Percentiles rank a stretch among this genome's conserved stretches.
Conservation (phyloP, 2,329 filamentous ascomycete species). For the Peltaster fructicola region DNA sequence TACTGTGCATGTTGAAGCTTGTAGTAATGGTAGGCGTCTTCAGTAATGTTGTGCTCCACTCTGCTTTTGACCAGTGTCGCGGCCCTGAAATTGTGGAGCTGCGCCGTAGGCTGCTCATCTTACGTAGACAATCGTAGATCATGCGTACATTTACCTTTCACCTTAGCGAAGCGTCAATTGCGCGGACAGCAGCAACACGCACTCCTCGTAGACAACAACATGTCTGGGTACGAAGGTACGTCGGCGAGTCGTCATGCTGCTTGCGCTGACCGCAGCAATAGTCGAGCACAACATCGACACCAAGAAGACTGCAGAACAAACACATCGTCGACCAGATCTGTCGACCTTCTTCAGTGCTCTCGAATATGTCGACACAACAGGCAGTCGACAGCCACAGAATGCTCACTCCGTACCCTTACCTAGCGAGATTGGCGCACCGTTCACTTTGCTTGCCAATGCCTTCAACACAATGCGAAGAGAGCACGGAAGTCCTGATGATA, state of each 20-base stretch:
- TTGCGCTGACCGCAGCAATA: too few relatives aligned
- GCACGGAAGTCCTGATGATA: slow-evolving; percentile 3
- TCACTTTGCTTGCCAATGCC: slow-evolving; percentile 41
- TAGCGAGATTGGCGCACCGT: slow-evolving; percentile 41
- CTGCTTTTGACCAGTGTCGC: too few relatives aligned
- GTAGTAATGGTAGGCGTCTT: too few relatives aligned
- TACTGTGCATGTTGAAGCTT: too few relatives aligned
- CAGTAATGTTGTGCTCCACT: too few relatives aligned
- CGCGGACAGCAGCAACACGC: too few relatives aligned
- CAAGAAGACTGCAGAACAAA: slow-evolving; percentile 15
- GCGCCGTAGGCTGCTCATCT: too few relatives aligned
- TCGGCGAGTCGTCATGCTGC: too few relatives aligned
- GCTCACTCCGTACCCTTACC: slow-evolving; percentile 42
- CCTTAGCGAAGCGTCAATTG: too few relatives aligned
- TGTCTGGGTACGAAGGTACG: slow-evolving; percentile 31
- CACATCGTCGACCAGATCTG: slow-evolving; percentile 41
- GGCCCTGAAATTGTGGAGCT: too few relatives aligned
- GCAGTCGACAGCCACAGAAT: slow-evolving; percentile 31
- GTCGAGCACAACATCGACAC: slow-evolving; percentile 32
- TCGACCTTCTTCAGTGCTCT: slow-evolving; percentile 48
- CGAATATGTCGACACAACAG: slow-evolving; percentile 38
- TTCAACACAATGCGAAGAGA: slow-evolving; percentile 38
- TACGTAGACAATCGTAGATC: too few relatives aligned
- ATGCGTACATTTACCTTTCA: too few relatives aligned
- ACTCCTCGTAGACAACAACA: slow-evolving; percentile 8